Evolutionary conservation across 2,329 filamentous ascomycete species (phyloP), one percentile per base, ranked within the genome.

Genomic region (Pseudocercospora eumusae): DNA sequence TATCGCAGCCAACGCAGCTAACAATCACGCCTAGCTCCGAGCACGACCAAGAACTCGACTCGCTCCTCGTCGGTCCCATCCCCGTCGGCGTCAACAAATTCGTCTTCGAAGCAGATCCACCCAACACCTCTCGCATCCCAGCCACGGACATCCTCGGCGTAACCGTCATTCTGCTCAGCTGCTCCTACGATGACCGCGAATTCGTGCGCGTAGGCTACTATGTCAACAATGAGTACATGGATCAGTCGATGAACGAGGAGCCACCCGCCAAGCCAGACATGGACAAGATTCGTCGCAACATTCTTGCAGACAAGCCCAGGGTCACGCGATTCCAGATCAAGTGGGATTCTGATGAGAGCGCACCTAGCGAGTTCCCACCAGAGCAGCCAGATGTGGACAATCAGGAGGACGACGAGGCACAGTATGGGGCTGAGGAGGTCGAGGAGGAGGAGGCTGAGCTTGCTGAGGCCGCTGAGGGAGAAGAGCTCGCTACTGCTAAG

Each of bases 201-300:
- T 99, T 99, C 73, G 92, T 99, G 42, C 92, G 95, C 68, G 93
- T 99, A 45, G 95, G 95, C 65, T 99, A 99, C 85, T 99, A 99
- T 71, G 95, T 99, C 73, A 99, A 98, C 84, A 99, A 99, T 73
- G 96, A 99, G 78, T 99, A 99, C 77, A 92, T 96, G 70, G 90
- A 90, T 25, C 92, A 96, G 72, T 91, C 96, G 76, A 84, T 99
- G 66, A 89, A 87, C 71, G 87, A 89, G 53, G 93, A 98, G 71
- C 95, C 95, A 9, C 95, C 95, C 6, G 84, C 92, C 61, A 96
- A 96, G 82, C 93, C 93, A 42, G 84, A 96, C 70, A 88, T 98
- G 67, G 96, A 99, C 76, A 91, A 92, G 73, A 92, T 99, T 66
- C 86, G 87, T 69, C 89, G 96, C 70, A 97, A 96, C 74, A 91